Evolutionary conservation across 2,329 filamentous ascomycete genomes (phyloP).

Genomic region (Colletotrichum gloeosporioides): DNA sequence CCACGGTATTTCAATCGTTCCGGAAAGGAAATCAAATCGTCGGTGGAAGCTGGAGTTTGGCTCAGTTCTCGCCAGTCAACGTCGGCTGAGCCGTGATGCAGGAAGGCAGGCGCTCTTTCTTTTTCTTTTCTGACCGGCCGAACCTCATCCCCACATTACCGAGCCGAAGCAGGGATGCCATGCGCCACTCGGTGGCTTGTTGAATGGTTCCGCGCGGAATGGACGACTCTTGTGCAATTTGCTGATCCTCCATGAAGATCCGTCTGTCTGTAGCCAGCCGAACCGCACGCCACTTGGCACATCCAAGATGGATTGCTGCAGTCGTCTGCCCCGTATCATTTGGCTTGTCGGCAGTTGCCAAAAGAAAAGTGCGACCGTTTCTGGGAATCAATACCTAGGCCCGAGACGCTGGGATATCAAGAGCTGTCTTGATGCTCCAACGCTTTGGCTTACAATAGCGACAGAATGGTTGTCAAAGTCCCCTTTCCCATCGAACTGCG

Average conservation of each 20-base stretch:
- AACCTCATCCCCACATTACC: not conserved
- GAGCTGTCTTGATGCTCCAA: not conserved
- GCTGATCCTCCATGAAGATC: conserved; percentile 11
- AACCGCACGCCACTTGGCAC: not conserved
- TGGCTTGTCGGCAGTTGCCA: not conserved
- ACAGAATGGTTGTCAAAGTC: not conserved
- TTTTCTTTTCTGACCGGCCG: not conserved
- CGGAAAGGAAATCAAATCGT: not conserved
- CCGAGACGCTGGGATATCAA: not conserved
- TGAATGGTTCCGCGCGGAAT: not conserved
- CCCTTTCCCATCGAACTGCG: not conserved
- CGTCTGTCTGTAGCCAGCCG: not conserved
- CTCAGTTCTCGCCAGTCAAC: not conserved
- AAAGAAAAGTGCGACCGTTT: not conserved
- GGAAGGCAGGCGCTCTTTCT: not conserved
- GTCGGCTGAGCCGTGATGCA: not conserved
- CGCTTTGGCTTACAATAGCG: not conserved
- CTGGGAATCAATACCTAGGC: not conserved
- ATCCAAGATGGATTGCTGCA: not conserved
- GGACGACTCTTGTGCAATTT: not conserved
- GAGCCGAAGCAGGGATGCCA: conserved; percentile 9
- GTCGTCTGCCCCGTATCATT: not conserved
- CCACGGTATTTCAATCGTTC: not conserved
- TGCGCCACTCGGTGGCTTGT: not conserved
- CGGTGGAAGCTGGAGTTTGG: not conserved